Evolutionary conservation across 805 yeast genomes (phyloP), one percentile per base, ranked within the genome.

Genomic region (Nakazawaea populi): DNA sequence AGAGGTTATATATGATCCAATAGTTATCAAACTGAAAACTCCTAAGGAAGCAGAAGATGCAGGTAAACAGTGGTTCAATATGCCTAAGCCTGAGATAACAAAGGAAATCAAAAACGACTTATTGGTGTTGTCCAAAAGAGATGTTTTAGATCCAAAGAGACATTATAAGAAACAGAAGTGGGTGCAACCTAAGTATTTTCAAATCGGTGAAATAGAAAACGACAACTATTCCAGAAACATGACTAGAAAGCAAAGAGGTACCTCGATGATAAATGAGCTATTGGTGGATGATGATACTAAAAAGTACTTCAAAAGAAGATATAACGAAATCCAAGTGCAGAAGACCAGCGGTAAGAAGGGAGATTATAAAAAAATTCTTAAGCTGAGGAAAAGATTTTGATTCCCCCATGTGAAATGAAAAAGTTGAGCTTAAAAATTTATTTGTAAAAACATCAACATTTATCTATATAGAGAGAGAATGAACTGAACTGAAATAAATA

Each of bases 61-160:
- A 1, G 89, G 89, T 0, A 65, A 68, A 32, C 72, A 82, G 54
- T 91, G 97, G 97, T 91, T 89, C 60, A 75, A 81, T 47, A 73
- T 91, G 77, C 89, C 89, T 32, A 83, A 80, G 57, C 82, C 84
- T 5, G 94, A 87, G 58, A 67, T 87, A 54, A 87, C 95, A 8
- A 81, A 85, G 2, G 75, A 77, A 31, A 63, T 87, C 24, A 86
- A 86, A 61, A 75, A 96, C 53, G 98, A 94, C 64, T 64, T 94
- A 58, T 72, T 82, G 60, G 69, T 94, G 12, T 73, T 94, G 53
- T 84, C 89, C 61, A 88, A 92, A 71, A 82, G 99, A 68, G 85
- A 87, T 51, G 96, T 90, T 8, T 74, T 94, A 55, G 98, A 94
- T 64, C 98, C 97, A 6, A 94, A 94, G 69, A 79, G 97, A 59